phyloP scores from a whole-genome alignment of 140 eudicot genomes.

The Cichorium intybus region DNA sequence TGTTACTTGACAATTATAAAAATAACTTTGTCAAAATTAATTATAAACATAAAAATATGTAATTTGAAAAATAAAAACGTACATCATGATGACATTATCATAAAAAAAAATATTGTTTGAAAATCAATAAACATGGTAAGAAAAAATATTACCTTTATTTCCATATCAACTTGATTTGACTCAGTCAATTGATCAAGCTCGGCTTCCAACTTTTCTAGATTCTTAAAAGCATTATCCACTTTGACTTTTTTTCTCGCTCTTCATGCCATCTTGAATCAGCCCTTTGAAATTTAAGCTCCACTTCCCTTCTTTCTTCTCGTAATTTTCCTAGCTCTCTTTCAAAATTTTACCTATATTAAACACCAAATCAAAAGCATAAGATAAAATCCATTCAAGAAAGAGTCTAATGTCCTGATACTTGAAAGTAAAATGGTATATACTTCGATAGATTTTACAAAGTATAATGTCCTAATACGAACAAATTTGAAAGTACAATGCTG shows the following conservation, averaged over 20 bases:
- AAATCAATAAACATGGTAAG: too few species aligned
- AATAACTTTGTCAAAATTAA: too few species aligned
- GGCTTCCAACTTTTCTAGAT: conserved; percentile 47
- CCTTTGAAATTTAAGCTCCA: conserved; percentile 43
- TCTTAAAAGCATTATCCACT: conserved; percentile 29
- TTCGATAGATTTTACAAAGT: too few species aligned
- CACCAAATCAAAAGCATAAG: conserved; percentile 13
- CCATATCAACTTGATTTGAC: conserved; percentile 52
- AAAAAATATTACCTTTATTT: conserved; percentile 56
- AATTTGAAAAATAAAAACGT: too few species aligned
- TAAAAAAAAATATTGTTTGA: too few species aligned
- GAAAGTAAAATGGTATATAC: too few species aligned
- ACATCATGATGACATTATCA: too few species aligned
- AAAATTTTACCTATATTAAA: conserved; percentile 48
- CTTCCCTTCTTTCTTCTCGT: conserved; percentile 44
- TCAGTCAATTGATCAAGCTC: conserved; percentile 54
- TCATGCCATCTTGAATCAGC: conserved; percentile 31
- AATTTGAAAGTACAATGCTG: too few species aligned
- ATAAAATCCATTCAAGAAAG: not conserved
- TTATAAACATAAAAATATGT: too few species aligned
- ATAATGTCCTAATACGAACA: too few species aligned
- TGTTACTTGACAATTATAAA: too few species aligned
- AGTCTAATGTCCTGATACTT: too few species aligned
- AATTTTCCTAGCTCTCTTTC: conserved; percentile 45
- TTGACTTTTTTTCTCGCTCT: conserved; percentile 49